A percentile compares a stretch with the other conserved stretches of the same genome.
Evolutionary conservation across 495 filamentous ascomycete species (phyloP).

Genomic region (Hyaloscypha finlandica): DNA sequence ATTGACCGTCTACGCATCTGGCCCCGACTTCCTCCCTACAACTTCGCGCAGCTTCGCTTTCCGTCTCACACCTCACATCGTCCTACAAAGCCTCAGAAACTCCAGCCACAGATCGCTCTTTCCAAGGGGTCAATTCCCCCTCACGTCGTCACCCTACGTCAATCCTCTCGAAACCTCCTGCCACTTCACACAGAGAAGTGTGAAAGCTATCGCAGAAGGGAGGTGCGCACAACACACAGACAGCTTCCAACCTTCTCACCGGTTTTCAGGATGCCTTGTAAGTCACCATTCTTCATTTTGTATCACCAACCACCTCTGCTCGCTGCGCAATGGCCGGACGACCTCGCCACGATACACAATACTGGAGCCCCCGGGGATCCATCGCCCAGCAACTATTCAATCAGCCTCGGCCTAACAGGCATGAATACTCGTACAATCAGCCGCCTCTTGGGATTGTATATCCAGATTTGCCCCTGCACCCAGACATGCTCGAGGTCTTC

Average conservation of each 20-base stretch:
- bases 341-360: no score
- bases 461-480: neutral
- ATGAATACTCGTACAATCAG: neutral
- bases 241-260: neutral
- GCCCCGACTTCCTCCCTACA: neutral
- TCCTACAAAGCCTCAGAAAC: neutral
- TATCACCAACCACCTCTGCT: neutral
- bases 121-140: neutral
- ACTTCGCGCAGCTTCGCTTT: neutral
- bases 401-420: neutral
- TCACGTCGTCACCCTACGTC: neutral
- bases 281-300: slow-evolving; percentile 13
- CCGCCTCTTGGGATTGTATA: neutral
- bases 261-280: slow-evolving; percentile 28
- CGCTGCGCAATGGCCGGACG: neutral
- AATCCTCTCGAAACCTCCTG: neutral
- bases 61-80: neutral
- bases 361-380: neutral
- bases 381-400: neutral
- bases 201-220: neutral
- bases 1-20: neutral
- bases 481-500: neutral
- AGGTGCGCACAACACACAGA: neutral
- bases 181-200: neutral
- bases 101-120: neutral